Conservation (phyloP, 2,329 filamentous ascomycete genomes). For the Pseudogymnoascus sp. region DNA sequence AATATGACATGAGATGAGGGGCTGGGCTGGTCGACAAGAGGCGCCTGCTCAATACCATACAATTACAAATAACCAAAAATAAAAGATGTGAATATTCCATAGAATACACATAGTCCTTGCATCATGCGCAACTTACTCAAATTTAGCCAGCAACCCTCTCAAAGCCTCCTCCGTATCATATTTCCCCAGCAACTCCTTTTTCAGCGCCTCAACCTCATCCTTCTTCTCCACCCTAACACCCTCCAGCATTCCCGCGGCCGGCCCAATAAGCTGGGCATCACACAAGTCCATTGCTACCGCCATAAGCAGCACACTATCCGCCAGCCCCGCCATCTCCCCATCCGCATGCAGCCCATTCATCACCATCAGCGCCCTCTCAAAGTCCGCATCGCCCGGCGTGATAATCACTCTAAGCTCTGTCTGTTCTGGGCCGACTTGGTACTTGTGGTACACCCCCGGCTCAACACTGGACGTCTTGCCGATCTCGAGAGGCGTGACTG, state of each 20-base stretch:
- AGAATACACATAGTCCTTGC: background rate
- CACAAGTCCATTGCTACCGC: conserved; percentile 13
- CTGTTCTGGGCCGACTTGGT: conserved; percentile 9
- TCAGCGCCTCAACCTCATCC: background rate
- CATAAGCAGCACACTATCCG: conserved; percentile 13
- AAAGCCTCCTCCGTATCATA: background rate
- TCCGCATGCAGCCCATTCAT: conserved; percentile 15
- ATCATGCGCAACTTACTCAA: background rate
- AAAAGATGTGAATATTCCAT: background rate
- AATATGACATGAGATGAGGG: background rate
- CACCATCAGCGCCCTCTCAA: conserved; percentile 16
- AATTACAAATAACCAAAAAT: background rate
- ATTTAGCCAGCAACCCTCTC: background rate
- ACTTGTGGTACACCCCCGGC: conserved; percentile 14
- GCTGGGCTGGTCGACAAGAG: background rate
- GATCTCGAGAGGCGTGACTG: background rate
- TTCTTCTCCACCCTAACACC: conserved; percentile 5
- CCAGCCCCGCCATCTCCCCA: conserved; percentile 13
- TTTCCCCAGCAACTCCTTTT: background rate
- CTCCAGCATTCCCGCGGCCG: background rate
- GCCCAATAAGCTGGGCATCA: conserved; percentile 10
- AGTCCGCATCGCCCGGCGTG: conserved; percentile 14
- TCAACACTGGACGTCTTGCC: conserved; percentile 3
- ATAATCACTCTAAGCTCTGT: conserved; percentile 12
- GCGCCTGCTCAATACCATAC: background rate